A percentile compares a stretch with the other conserved stretches of the same genome.
phyloP scores from a whole-genome alignment of 129 eudicot species.

The Centaurea solstitialis region DNA sequence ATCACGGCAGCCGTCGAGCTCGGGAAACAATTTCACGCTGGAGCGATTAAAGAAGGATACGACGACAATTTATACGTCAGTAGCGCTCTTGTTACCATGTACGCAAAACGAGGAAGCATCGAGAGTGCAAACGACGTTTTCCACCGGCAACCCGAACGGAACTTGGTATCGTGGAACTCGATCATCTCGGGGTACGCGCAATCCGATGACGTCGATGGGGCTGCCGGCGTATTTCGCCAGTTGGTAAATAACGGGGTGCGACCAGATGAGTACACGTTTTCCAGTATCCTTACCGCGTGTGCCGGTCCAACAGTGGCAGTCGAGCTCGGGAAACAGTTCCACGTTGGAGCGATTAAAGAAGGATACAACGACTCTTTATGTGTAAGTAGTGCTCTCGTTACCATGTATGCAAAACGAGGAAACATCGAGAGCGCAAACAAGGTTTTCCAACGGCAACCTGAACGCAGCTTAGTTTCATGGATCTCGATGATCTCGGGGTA shows the following conservation, averaged over 20 bases:
- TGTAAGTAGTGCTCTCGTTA: slow-evolving; percentile 82
- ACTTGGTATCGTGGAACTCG: slow-evolving; percentile 88
- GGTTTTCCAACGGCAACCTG: slow-evolving; percentile 67
- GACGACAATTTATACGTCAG: slow-evolving; percentile 63
- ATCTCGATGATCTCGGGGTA: slow-evolving; percentile 88
- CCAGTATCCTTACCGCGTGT: slow-evolving; percentile 73
- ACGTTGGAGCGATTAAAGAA: slow-evolving; percentile 59
- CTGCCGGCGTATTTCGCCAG: slow-evolving; percentile 44
- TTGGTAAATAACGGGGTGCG: slow-evolving; percentile 48
- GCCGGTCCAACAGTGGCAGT: slow-evolving; percentile 65
- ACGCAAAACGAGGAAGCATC: slow-evolving; percentile 56
- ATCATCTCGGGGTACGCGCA: slow-evolving; percentile 88
- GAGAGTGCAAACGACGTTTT: slow-evolving; percentile 76
- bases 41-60: slow-evolving; percentile 59
- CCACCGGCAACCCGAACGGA: slow-evolving; percentile 62
- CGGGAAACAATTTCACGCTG: slow-evolving; percentile 74
- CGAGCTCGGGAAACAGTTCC: slow-evolving; percentile 84
- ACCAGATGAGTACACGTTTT: slow-evolving; percentile 83
- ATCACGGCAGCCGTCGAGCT: slow-evolving; percentile 71
- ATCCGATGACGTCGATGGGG: slow-evolving; percentile 57
- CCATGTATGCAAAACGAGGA: slow-evolving; percentile 89
- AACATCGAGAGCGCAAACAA: slow-evolving; percentile 76
- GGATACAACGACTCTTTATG: slow-evolving; percentile 55
- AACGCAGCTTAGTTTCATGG: slow-evolving; percentile 85
- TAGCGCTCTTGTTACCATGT: slow-evolving; percentile 85